phyloP scores from a whole-genome alignment of 2,329 filamentous ascomycete species.

The Microcyclospora pomicola region DNA sequence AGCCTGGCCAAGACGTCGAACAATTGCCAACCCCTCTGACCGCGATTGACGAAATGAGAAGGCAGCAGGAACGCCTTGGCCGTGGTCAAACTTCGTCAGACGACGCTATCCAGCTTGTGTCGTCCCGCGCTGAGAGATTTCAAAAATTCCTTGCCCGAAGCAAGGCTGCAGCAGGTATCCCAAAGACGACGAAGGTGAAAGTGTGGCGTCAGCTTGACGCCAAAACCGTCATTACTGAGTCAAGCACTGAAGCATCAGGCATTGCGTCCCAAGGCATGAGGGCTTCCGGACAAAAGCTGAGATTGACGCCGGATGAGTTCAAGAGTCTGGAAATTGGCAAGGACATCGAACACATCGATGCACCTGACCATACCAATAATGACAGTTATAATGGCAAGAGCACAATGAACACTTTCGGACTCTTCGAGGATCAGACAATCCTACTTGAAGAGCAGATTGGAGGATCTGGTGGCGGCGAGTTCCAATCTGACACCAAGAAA shows the following conservation, averaged over 20 bases:
- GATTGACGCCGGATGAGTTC: conserved; percentile 52
- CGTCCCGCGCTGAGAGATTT: conserved; percentile 55
- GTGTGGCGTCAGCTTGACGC: conserved; percentile 53
- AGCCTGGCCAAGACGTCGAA: conserved; percentile 33
- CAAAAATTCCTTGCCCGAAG: conserved; percentile 62
- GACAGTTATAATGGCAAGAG: conserved; percentile 63
- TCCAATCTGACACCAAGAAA: conserved; percentile 37
- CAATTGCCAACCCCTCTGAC: conserved; percentile 4
- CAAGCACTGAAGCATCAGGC: conserved; percentile 25
- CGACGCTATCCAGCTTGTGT: conserved; percentile 52
- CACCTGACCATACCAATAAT: conserved; percentile 58
- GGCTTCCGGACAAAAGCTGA: conserved; percentile 25
- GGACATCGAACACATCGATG: conserved; percentile 50
- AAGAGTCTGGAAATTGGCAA: conserved; percentile 45
- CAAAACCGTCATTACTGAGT: conserved; percentile 15
- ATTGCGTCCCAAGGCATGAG: conserved; percentile 26
- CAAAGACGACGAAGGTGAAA: conserved; percentile 58
- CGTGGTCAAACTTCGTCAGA: conserved; percentile 21
- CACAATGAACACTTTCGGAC: conserved; percentile 49
- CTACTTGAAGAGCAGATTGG: conserved; percentile 70
- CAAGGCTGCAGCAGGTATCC: conserved; percentile 56
- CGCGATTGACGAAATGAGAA: conserved; percentile 5
- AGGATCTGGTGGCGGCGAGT: conserved; percentile 39
- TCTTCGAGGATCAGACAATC: conserved; percentile 60
- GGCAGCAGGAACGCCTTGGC: conserved; percentile 7